phyloP scores from a whole-genome alignment of 352 stramenopile species.

The Ochromonadaceae sp. region DNA sequence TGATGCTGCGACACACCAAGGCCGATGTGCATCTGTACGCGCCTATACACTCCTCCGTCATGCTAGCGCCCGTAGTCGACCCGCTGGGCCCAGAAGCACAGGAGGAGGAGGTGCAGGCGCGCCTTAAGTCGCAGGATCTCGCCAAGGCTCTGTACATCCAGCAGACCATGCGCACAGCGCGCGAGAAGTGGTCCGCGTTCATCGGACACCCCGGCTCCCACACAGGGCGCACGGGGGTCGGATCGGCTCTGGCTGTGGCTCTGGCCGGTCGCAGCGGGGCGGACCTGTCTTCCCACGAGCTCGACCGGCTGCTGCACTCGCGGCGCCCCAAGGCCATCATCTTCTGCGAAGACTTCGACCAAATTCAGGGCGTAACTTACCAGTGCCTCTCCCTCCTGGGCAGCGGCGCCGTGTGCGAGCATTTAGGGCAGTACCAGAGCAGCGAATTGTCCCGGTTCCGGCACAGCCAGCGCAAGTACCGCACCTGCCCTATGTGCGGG shows the following conservation, averaged over 20 bases:
- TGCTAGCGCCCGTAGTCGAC: conserved; percentile 29
- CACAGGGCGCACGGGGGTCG: too few relatives aligned
- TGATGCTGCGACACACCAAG: conserved; percentile 90
- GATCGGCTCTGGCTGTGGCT: too few relatives aligned
- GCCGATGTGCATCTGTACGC: conserved; percentile 48
- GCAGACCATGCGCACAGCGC: conserved; percentile 23
- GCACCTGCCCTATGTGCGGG: conserved; percentile 35
- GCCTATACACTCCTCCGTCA: conserved; percentile 32
- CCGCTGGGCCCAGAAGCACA: conserved; percentile 25
- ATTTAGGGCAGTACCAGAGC: conserved; percentile 21
- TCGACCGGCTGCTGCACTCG: too few relatives aligned
- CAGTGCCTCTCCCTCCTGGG: conserved; percentile 25
- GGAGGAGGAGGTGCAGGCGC: conserved; percentile 25
- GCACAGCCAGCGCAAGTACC: conserved; percentile 27
- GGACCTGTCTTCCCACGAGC: too few relatives aligned
- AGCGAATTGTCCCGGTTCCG: conserved; percentile 36
- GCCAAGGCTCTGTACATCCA: conserved; percentile 30
- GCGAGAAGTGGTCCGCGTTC: neutral
- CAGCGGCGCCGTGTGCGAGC: conserved; percentile 34
- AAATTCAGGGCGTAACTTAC: conserved; percentile 33
- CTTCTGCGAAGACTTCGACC: conserved; percentile 31
- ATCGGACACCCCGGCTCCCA: neutral
- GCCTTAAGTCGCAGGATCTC: conserved; percentile 31
- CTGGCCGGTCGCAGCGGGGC: too few relatives aligned
- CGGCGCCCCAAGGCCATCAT: conserved; percentile 23